Evolutionary conservation across 1,284 basidiomycete species (phyloP), one percentile per base, ranked within the genome.

Genomic region (Entoloma clypeatum): DNA sequence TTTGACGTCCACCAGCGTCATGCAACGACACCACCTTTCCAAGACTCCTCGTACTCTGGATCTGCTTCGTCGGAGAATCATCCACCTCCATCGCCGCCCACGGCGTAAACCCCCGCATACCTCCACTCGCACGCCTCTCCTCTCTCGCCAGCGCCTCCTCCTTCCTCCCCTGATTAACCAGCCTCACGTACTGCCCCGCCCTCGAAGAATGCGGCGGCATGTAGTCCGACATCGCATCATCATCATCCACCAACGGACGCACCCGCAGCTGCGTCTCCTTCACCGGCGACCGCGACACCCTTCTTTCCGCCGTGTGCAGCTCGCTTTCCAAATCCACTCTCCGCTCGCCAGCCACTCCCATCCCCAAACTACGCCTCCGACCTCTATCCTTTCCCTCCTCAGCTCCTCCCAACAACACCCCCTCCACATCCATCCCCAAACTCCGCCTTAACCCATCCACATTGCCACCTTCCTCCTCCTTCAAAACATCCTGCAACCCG

Each of bases 131-230:
- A 8, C 59, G 57, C 13, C 50, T 47, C 36, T 50, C 38, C 41
- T 61, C 61, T 16, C 61, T 51, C 21, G 50, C 48, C 7, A 59
- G 19, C 1, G 63, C 63, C 37, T 64, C 62, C 7, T 57, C 48
- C 36, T 41, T 38, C 22, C 60, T 47, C 5, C 61, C 62, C 34
- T 60, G 55, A 26, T 47, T 52, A 16, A 52, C 48, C 8, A 64
- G 53, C 32, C 61, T 49, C 4, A 53, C 41, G 38, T 56, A 61
- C 36, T 57, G 56, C 2, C 57, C 62, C 16, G 64, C 62, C 4
- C 62, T 60, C 10, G 63, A 57, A 3, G 41, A 45, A 11, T 44
- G 47, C 0, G 64, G 64, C 7, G 64, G 62, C 0, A 51, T 48
- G 37, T 65, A 66, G 3, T 60, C 61, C 7, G 54, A 56, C 17